A percentile compares a stretch with the other conserved stretches of the same genome.
Evolutionary conservation across 116 monocot genomes (phyloP).

Genomic region (Trichopus zeylanicus): DNA sequence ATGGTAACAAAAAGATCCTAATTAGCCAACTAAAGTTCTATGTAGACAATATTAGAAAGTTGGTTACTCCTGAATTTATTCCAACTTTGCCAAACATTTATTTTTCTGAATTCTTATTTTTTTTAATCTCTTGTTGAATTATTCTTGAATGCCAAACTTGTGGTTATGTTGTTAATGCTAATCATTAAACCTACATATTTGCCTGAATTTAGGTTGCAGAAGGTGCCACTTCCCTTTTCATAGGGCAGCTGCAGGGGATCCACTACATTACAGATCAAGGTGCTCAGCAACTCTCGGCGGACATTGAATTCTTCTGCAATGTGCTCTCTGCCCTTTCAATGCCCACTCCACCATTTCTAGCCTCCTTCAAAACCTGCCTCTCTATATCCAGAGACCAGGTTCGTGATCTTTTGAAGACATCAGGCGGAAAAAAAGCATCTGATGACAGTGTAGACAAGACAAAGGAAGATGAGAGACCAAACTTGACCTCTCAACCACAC

Average conservation of each 20-base stretch:
- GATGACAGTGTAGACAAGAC: background rate
- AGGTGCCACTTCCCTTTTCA: slow-evolving; percentile 83
- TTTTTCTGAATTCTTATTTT: too few relatives aligned
- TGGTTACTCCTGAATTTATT: too few relatives aligned
- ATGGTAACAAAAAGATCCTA: too few relatives aligned
- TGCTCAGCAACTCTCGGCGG: slow-evolving; percentile 76
- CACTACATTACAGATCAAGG: slow-evolving; percentile 85
- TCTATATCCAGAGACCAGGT: slow-evolving; percentile 62
- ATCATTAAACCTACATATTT: background rate
- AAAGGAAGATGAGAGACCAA: slow-evolving; percentile 4
- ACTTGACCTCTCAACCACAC: slow-evolving; percentile 75
- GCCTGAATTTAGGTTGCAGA: slow-evolving; percentile 58
- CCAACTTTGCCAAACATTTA: too few relatives aligned
- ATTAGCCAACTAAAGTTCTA: too few relatives aligned
- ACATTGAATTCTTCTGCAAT: slow-evolving; percentile 87
- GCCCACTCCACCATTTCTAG: slow-evolving; percentile 77
- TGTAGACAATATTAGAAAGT: too few relatives aligned
- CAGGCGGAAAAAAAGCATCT: slow-evolving; percentile 12
- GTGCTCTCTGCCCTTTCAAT: slow-evolving; percentile 93
- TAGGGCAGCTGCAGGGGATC: slow-evolving; percentile 89
- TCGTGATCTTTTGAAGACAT: slow-evolving; percentile 50
- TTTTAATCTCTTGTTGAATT: too few relatives aligned
- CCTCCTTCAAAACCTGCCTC: slow-evolving; percentile 65
- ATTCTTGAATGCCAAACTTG: too few relatives aligned
- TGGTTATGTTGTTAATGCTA: background rate